Base-by-base conservation (phyloP, 495 filamentous ascomycete species). In the Penicillium roqueforti region DNA sequence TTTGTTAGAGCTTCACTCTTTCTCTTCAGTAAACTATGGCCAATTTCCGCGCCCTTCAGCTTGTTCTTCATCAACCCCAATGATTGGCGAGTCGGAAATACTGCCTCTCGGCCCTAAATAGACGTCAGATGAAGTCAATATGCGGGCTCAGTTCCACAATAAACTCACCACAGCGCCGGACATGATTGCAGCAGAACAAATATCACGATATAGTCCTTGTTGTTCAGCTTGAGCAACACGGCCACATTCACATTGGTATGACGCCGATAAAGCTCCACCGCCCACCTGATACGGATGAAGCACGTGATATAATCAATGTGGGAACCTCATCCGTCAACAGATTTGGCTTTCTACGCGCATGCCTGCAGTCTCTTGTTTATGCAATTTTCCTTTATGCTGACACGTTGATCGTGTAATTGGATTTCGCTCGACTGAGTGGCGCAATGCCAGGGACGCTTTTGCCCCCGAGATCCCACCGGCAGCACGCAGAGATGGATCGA, bases 21-120 rank as follows among this genome's bases (percentile, higher is more conserved):
- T 69, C 90, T 80, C 78, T 95, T 95, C 42, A 95, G 74, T 59
- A 95, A 75, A 67, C 78, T 91, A 75, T 95, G 90, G 19, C 90
- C 90, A 22, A 80, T 92, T 70, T 95, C 88, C 47, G 93, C 93
- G 40, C 93, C 93, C 76, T 99, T 99, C 63, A 99, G 83, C 82
- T 99, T 99, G 56, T 85, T 83, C 76, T 99, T 97, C 95, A 99
- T 99, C 63, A 92, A 72, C 58, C 89, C 91, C 67, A 99, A 75
- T 56, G 91, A 95, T 81, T 99, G 93, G 65, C 93, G 88, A 62
- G 93, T 99, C 58, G 93, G 89, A 76, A 99, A 99, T 78, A 99
- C 93, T 66, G 92, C 79, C 75, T 99, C 93, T 61, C 74, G 74
- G 66, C 73, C 74, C 74, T 76, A 55, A 28, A 25, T 28, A 54